Evolutionary conservation across 495 filamentous ascomycete species (phyloP), one percentile per base, ranked within the genome.

Genomic region (Daldinia grandis): DNA sequence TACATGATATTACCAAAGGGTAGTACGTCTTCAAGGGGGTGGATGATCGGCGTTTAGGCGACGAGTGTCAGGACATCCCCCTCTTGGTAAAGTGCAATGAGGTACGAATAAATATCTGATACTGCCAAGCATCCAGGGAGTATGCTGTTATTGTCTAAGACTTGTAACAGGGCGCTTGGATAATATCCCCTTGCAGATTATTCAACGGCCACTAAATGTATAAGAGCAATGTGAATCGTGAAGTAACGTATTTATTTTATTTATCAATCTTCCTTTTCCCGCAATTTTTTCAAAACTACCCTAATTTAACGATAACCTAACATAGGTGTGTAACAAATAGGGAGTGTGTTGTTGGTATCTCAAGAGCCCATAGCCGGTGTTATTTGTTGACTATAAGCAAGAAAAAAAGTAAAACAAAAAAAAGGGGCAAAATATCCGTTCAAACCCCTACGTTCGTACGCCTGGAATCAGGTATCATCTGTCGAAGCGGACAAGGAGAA

Each of bases 271-370:
- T 67, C 59, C 47, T 57, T 60, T 72, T 65, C 24, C 38, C 33
- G 35, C 14, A 15, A 17, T 56, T 68, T 67, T 67, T 72, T 61
- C 49, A 58, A 3, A 64, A 57, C 60, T 64, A 59, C 33, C 44
- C 61, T 37, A 63, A 55, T 28, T 24, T 19, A 40, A 14, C 9
- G 10, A 51, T 63, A 33, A 1, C 37, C 5, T 60, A 35, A 44
- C 54, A 55, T 49, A 64, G n/a, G n/a, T n/a, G n/a, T 17, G 61
- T 59, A 68, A 64, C 60, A 63, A 30, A 56, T 64, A 72, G 64
- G 60, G 69, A 72, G 64, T 25, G 69, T 65, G 51, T 55, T 62
- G 55, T 64, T 71, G 71, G 72, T 71, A 74, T 71, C 66, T 73
- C 63, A 66, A 67, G 63, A 63, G 49, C 57, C 68, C 63, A 68